Conservation (phyloP, 2,329 filamentous ascomycete genomes). For the Pseudocercospora fijiensis region DNA sequence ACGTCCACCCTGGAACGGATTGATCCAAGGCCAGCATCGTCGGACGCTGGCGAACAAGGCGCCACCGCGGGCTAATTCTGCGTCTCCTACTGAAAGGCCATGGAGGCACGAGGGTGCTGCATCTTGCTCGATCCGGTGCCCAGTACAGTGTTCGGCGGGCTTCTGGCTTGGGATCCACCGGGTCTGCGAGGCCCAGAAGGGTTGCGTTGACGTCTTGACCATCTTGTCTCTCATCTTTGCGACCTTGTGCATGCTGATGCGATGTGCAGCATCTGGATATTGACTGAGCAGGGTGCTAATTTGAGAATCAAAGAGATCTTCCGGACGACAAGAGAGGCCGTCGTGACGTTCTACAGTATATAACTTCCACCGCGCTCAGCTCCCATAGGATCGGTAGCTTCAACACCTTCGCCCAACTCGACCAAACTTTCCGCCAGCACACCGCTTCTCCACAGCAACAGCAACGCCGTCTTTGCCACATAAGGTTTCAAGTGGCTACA, state of each 20-base stretch:
- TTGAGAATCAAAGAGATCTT: constrained; percentile 24
- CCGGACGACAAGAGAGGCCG: constrained; percentile 9
- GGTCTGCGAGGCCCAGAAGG: constrained; percentile 10
- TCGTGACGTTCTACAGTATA: constrained; percentile 22
- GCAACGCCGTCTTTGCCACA: constrained; percentile 12
- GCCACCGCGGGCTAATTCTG: background rate
- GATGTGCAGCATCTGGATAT: constrained; percentile 21
- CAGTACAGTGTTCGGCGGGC: background rate
- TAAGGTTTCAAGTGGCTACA: constrained; percentile 27
- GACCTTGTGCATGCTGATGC: constrained; percentile 17
- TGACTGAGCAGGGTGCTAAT: constrained; percentile 21
- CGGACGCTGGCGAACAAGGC: background rate
- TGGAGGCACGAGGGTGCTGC: background rate
- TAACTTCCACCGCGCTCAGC: constrained; percentile 23
- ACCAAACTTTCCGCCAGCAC: constrained; percentile 20
- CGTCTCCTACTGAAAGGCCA: background rate
- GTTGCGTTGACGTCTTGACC: constrained; percentile 19
- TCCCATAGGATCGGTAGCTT: constrained; percentile 24
- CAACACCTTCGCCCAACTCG: constrained; percentile 18
- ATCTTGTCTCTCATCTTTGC: constrained; percentile 17
- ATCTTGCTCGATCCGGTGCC: constrained; percentile 5
- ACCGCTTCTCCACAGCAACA: constrained; percentile 17
- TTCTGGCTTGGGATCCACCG: background rate
- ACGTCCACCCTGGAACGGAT: constrained; percentile 8
- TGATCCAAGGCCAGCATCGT: constrained; percentile 9